A percentile compares a stretch with the other conserved stretches of the same genome.
phyloP scores from a whole-genome alignment of 2,329 filamentous ascomycete genomes.

The Blastomyces emzantsi region DNA sequence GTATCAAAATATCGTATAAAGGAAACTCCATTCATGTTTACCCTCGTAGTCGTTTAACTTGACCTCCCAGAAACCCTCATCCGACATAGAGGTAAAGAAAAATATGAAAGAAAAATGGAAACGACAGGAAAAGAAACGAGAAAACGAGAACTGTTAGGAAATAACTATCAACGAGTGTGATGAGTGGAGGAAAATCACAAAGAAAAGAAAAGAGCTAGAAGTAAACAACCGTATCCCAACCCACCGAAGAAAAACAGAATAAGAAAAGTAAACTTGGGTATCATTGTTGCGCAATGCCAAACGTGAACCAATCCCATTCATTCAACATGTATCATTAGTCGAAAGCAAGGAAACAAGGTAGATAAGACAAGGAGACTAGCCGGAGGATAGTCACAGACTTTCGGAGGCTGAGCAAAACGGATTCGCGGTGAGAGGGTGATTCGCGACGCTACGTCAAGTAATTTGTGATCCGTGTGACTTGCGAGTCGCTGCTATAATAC shows the following conservation, averaged over 20 bases:
- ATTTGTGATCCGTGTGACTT: constrained; percentile 4
- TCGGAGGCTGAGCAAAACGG: not conserved
- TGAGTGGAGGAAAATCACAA: not conserved
- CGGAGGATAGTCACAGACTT: constrained; percentile 2
- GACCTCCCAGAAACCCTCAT: not conserved
- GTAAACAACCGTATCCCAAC: not conserved
- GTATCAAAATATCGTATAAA: constrained; percentile 1
- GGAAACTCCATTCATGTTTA: not conserved
- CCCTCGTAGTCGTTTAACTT: not conserved
- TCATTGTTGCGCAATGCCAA: constrained; percentile 7
- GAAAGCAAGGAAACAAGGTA: not conserved
- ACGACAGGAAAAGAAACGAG: not conserved
- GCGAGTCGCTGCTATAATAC: not conserved
- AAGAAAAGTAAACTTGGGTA: constrained; percentile 10
- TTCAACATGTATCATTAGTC: not conserved
- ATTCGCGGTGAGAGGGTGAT: not conserved
- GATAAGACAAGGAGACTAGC: not conserved
- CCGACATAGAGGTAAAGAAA: not conserved
- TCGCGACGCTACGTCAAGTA: not conserved
- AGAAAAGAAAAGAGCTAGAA: not conserved
- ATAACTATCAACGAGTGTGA: not conserved
- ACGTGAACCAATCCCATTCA: constrained; percentile 5
- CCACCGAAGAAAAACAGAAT: constrained; percentile 5
- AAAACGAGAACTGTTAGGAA: not conserved
- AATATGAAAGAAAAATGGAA: not conserved